Evolutionary conservation across 2,329 filamentous ascomycete genomes (phyloP).

Genomic region (Phialemonium atrogriseum): DNA sequence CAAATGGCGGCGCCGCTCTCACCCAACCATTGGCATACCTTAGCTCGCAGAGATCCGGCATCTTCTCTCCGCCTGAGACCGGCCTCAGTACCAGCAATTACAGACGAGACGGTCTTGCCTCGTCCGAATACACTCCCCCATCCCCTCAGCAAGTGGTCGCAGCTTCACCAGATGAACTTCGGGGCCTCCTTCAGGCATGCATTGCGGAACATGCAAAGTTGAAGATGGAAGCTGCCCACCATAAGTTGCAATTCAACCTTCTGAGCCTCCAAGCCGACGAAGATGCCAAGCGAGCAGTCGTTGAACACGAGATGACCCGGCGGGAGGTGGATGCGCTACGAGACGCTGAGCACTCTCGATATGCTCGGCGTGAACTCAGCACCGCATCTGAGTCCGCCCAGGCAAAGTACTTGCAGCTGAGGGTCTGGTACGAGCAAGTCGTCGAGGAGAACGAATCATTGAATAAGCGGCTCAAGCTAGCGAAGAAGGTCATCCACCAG

Average conservation of each 20-base stretch:
- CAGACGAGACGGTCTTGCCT: slow-evolving; percentile 19
- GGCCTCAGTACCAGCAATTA: slow-evolving; percentile 24
- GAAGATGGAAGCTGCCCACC: slow-evolving; percentile 80
- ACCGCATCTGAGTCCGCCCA: slow-evolving; percentile 44
- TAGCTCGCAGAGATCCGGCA: slow-evolving; percentile 36
- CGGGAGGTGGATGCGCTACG: slow-evolving; percentile 81
- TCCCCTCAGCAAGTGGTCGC: slow-evolving; percentile 40
- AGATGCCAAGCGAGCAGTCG: slow-evolving; percentile 75
- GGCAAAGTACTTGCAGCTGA: slow-evolving; percentile 51
- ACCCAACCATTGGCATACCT: slow-evolving; percentile 21
- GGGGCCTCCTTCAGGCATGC: slow-evolving; percentile 44
- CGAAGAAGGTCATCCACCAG: slow-evolving; percentile 70
- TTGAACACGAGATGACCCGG: slow-evolving; percentile 87
- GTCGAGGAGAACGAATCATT: slow-evolving; percentile 58
- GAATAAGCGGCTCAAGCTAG: slow-evolving; percentile 57
- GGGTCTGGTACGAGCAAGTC: slow-evolving; percentile 57
- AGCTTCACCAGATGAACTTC: slow-evolving; percentile 47
- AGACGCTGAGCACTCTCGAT: slow-evolving; percentile 59
- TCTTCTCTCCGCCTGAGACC: slow-evolving; percentile 48
- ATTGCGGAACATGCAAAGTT: slow-evolving; percentile 49
- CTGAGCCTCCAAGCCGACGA: slow-evolving; percentile 78
- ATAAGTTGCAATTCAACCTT: slow-evolving; percentile 83
- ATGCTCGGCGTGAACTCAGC: slow-evolving; percentile 46
- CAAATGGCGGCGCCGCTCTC: slow-evolving; percentile 15
- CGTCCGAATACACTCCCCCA: slow-evolving; percentile 37